A percentile compares a stretch with the other conserved stretches of the same genome.
These are phyloP conservation scores for Colletotrichum brevisporum DNA, from an alignment of 2,329 filamentous ascomycete species.

Conservation along the genomic window DNA sequence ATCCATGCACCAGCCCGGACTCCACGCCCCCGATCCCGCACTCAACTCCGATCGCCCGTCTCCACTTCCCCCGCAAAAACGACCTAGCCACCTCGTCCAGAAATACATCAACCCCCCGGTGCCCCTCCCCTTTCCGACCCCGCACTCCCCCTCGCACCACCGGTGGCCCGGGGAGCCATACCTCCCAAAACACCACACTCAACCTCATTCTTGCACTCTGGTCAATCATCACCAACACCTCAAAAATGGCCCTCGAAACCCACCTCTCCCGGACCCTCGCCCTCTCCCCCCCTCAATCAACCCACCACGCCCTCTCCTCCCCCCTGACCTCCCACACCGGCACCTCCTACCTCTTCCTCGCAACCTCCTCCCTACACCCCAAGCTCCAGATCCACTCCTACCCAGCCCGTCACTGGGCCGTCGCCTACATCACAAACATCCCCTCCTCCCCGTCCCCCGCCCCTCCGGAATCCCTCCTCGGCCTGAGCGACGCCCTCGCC, in stretches of 20 bases:
- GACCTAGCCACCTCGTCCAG: too few species aligned
- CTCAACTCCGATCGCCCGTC: too few species aligned
- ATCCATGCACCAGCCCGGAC: too few species aligned
- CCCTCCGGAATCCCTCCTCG: slow-evolving; percentile 53
- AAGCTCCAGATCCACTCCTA: slow-evolving; percentile 59
- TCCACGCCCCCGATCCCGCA: too few species aligned
- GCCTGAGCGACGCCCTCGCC: slow-evolving; percentile 64
- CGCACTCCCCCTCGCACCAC: too few species aligned
- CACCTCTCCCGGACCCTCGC: slow-evolving; percentile 47
- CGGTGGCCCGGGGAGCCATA: too few species aligned
- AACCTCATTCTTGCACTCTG: neutral
- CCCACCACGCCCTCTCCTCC: slow-evolving; percentile 58
- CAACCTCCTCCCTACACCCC: slow-evolving; percentile 60
- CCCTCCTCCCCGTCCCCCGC: slow-evolving; percentile 24
- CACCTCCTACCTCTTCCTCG: slow-evolving; percentile 69
- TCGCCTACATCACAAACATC: slow-evolving; percentile 60
- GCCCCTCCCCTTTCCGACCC: too few species aligned
- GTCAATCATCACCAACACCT: too few species aligned
- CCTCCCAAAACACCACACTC: too few species aligned
- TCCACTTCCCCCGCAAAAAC: too few species aligned
- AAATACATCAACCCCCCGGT: too few species aligned
- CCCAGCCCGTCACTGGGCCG: slow-evolving; percentile 60
- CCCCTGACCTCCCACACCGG: slow-evolving; percentile 68
- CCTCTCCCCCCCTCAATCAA: slow-evolving; percentile 52
- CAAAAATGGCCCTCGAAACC: slow-evolving; percentile 2